phyloP scores from a whole-genome alignment of 345 rosid species.

The Pistacia integerrima region DNA sequence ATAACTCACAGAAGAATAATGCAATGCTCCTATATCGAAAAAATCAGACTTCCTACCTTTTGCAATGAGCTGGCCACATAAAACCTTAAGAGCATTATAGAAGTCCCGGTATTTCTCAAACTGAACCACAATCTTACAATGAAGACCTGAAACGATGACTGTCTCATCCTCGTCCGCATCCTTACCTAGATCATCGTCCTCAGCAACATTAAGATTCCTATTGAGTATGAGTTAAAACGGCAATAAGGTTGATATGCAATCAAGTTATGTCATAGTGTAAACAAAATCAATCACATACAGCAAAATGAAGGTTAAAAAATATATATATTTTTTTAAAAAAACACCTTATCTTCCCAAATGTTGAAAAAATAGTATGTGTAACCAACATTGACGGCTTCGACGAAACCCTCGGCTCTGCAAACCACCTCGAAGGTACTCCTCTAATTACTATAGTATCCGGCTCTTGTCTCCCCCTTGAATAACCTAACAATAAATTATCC shows the following conservation, averaged over 20 bases:
- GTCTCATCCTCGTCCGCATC: constrained; percentile 49
- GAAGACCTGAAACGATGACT: constrained; percentile 73
- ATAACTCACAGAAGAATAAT: background rate
- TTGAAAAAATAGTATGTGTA: constrained; percentile 82
- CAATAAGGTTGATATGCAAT: constrained; percentile 19
- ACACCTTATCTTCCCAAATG: constrained; percentile 86
- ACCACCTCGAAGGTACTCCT: constrained; percentile 92
- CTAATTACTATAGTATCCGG: constrained; percentile 76
- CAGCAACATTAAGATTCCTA: constrained; percentile 88
- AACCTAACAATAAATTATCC: constrained; percentile 38
- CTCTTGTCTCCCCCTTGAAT: constrained; percentile 59
- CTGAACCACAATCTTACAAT: constrained; percentile 88
- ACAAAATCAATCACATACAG: too few relatives aligned
- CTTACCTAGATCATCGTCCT: constrained; percentile 67
- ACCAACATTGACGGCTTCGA: constrained; percentile 92
- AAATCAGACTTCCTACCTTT: constrained; percentile 50
- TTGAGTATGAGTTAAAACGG: constrained; percentile 31
- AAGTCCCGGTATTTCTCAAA: constrained; percentile 79
- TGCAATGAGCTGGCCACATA: constrained; percentile 81
- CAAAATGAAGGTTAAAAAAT: background rate
- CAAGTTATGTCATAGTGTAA: constrained; percentile 13
- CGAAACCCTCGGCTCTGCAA: constrained; percentile 91
- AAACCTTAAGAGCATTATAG: constrained; percentile 68
- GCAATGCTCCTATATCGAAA: background rate
- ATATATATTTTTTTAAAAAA: background rate